Base-by-base conservation (phyloP, 169 alveolate genomes). In the Cytauxzoon felis region DNA sequence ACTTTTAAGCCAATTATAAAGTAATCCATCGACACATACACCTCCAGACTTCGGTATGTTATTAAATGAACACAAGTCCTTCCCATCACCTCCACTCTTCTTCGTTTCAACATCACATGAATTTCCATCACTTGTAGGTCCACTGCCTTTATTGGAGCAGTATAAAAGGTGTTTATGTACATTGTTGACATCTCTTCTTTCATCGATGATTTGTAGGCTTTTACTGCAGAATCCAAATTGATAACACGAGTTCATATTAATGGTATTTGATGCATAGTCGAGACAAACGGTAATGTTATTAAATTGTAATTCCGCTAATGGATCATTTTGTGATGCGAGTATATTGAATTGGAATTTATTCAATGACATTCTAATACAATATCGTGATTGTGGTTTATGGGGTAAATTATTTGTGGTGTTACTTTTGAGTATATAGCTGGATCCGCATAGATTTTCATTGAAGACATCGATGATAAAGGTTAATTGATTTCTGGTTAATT, bases 141-240 rank as follows among this genome's bases (percentile, higher is more conserved):
- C 56, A 47, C 13, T 16, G 16, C 24, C 24, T 11, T 18, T 47
- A 11, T 50, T 64, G 29, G 45, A 57, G 38, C 85, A 75, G 38
- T 62, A 48, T 13, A 75, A 8, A 38, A 75, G 38, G 26, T 71
- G 47, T 19, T 69, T 42, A 16, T 75, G 79, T 30, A 24, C 62
- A 45, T 75, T 75, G 40, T 45, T 21, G 27, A 71, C 51, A 48
- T 75, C 47, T 2, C n/a, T 48, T 49, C 78, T 53, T 42, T 48
- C 38, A 30, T 75, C 85, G 36, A 56, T 69, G 3, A 75, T 59
- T 29, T 66, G 63, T 53, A 75, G 72, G 19, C 61, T 51, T 50
- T 75, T 62, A 18, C 80, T 70, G 16, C 75, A 60, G 54, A 62
- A 58, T 18, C 80, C 85, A 24, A 75, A 75, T 56, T 75, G 85